Conservation (phyloP, 2,329 filamentous ascomycete genomes). For the Fusarium papillatum region DNA sequence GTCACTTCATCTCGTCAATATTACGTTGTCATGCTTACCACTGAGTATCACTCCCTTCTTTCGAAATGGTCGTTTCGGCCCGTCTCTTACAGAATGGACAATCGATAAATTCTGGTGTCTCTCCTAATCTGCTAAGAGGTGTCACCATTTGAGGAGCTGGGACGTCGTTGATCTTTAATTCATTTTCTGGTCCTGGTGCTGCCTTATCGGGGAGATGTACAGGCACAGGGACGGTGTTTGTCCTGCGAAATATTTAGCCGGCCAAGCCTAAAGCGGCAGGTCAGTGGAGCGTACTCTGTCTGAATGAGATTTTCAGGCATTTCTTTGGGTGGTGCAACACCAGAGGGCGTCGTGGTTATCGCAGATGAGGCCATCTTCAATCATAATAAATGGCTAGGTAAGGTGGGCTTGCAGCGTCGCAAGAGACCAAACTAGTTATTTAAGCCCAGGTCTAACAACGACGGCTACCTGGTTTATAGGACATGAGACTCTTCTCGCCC, state of each 20-base stretch:
- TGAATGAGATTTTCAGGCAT: neutral
- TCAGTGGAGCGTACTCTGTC: neutral
- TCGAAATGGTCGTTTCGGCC: neutral
- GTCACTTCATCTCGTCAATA: neutral
- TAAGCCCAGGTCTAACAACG: neutral
- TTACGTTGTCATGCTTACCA: neutral
- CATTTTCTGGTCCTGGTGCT: neutral
- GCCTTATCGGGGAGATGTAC: neutral
- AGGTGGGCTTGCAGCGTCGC: neutral
- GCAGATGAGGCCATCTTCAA: neutral
- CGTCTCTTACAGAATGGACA: slow-evolving; percentile 5
- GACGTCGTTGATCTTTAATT: neutral
- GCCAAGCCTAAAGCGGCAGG: neutral
- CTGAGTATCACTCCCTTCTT: neutral
- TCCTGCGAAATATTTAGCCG: neutral
- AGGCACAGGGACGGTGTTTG: neutral
- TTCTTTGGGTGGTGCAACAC: neutral
- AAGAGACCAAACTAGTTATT: neutral
- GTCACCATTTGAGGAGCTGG: slow-evolving; percentile 1
- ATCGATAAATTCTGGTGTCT: neutral
- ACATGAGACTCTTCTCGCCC: neutral
- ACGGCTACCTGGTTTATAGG: neutral
- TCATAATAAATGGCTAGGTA: neutral
- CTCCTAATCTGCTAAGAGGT: neutral
- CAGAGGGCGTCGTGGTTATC: neutral